These are phyloP conservation scores for Ophiostoma fasciatum DNA, from an alignment of 2,329 filamentous ascomycete species.

Conservation along the genomic window DNA sequence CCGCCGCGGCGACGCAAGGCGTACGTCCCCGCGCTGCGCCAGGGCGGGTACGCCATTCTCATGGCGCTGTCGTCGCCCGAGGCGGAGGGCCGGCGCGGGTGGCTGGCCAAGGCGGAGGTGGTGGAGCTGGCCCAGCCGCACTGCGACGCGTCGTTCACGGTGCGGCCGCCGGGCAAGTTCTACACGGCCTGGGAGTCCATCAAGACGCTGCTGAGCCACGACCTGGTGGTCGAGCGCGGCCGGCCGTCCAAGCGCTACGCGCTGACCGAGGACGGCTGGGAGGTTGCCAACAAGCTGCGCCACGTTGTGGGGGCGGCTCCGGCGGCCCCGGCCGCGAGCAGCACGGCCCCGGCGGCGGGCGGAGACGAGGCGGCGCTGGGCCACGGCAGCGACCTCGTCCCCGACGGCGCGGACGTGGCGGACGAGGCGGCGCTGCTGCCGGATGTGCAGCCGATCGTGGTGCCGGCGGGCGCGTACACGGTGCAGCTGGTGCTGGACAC, in stretches of 20 bases:
- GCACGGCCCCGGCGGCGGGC: background rate
- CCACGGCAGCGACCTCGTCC: constrained; percentile 2
- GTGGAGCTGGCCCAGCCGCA: constrained; percentile 56
- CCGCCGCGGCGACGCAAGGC: constrained; percentile 36
- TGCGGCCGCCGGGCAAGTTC: constrained; percentile 49
- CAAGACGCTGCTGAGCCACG: constrained; percentile 59
- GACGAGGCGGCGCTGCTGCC: constrained; percentile 25
- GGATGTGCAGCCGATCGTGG: constrained; percentile 40
- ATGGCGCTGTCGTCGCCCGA: constrained; percentile 47
- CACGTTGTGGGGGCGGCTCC: constrained; percentile 19
- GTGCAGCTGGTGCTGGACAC: constrained; percentile 57
- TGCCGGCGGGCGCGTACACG: constrained; percentile 52
- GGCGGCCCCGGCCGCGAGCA: background rate
- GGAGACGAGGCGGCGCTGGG: too few relatives aligned
- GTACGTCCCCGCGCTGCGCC: constrained; percentile 60
- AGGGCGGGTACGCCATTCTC: constrained; percentile 59
- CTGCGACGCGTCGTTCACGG: constrained; percentile 59
- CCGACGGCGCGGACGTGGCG: constrained; percentile 3
- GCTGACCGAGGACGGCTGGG: constrained; percentile 66
- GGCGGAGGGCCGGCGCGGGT: constrained; percentile 33
- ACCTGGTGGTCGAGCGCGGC: constrained; percentile 57
- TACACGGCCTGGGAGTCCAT: constrained; percentile 77
- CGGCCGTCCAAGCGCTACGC: constrained; percentile 53
- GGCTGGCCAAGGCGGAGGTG: constrained; percentile 53
- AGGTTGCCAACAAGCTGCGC: constrained; percentile 51